Conservation (phyloP, 805 yeast genomes). For the Kuraishia hungarica region DNA sequence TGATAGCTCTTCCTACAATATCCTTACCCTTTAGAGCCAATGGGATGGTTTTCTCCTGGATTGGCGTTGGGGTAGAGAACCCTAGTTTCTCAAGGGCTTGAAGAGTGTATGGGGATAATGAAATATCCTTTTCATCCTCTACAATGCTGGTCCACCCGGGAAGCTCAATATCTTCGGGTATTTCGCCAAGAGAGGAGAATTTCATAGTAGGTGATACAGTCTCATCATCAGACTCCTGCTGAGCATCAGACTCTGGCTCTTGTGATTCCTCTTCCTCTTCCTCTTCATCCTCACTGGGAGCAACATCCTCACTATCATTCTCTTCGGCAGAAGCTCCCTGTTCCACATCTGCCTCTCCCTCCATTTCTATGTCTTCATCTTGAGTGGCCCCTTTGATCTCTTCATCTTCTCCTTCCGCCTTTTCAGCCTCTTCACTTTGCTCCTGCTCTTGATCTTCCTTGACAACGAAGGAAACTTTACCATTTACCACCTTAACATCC, state of each 20-base stretch:
- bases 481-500: constrained; percentile 65
- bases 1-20: constrained; percentile 97
- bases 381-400: constrained; percentile 11
- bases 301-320: too few relatives aligned
- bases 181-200: constrained; percentile 3
- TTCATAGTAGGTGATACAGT: constrained; percentile 8
- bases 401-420: constrained; percentile 17
- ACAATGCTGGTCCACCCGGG: constrained; percentile 48
- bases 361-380: constrained; percentile 9
- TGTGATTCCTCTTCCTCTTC: too few relatives aligned
- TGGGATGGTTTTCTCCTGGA: constrained; percentile 91
- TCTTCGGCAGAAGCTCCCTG: constrained; percentile 8
- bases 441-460: too few relatives aligned
- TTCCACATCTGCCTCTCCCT: constrained; percentile 15
- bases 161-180: constrained; percentile 29
- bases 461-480: constrained; percentile 52
- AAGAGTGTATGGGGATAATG: constrained; percentile 46
- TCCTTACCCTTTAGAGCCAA: constrained; percentile 91
- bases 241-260: constrained; percentile 7
- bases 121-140: constrained; percentile 25
- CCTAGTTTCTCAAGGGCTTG: constrained; percentile 62
- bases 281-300: not conserved
- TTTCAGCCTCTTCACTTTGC: not conserved
- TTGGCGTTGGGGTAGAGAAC: constrained; percentile 84
- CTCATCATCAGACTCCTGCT: constrained; percentile 6